Conservation (phyloP, 306 rosid genomes). For the Trifolium subterraneum region DNA sequence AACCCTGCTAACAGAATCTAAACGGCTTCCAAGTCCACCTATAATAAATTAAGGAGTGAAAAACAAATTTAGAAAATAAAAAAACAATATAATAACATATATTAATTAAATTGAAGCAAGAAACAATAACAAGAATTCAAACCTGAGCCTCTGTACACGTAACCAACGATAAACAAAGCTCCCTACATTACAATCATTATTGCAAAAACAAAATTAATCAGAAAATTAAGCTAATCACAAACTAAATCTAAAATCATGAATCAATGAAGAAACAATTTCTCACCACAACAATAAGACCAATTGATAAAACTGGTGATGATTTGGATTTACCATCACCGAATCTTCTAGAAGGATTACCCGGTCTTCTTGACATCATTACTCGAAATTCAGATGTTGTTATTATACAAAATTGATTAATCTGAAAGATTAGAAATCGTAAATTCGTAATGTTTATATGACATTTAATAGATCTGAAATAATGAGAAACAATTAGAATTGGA, state of each 20-base stretch:
- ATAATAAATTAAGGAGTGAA: not conserved
- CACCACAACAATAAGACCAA: constrained; percentile 56
- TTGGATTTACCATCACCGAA: constrained; percentile 59
- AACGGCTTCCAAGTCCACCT: constrained; percentile 58
- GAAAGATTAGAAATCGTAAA: not conserved
- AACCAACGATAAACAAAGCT: constrained; percentile 42
- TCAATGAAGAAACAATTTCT: not conserved
- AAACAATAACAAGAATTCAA: constrained; percentile 8
- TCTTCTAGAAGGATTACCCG: constrained; percentile 59
- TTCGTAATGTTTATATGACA: not conserved
- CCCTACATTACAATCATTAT: constrained; percentile 36
- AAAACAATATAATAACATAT: too few species aligned
- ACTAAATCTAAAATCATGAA: constrained; percentile 17
- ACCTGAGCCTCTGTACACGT: constrained; percentile 50
- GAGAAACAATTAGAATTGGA: not conserved
- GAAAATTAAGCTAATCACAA: not conserved
- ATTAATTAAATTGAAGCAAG: not conserved
- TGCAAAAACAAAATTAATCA: constrained; percentile 28
- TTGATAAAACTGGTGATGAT: constrained; percentile 57
- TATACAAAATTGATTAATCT: constrained; percentile 26
- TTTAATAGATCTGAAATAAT: not conserved
- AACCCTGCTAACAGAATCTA: constrained; percentile 57
- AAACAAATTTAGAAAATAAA: not conserved
- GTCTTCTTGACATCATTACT: constrained; percentile 63
- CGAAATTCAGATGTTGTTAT: not conserved